Evolutionary conservation across 805 yeast species (phyloP), one percentile per base, ranked within the genome.

Genomic region (Spathaspora passalidarum): DNA sequence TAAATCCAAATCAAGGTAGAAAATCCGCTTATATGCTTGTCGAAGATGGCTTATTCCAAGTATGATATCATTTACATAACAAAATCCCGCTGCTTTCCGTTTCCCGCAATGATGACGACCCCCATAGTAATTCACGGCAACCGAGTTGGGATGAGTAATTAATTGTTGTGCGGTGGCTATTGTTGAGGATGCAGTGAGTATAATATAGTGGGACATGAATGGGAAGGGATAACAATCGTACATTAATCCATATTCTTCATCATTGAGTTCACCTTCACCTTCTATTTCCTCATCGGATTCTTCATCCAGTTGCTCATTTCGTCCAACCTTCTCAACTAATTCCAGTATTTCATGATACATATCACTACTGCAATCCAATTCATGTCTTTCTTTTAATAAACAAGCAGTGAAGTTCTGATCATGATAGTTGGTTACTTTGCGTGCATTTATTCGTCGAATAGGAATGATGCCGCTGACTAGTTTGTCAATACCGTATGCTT

Each of bases 121-220:
- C 5, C 95, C 95, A 55, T 80, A 78, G 90, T 90, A 86, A 56
- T 84, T 84, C 38, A 86, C 69, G 1, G 77, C 82, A 1, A 79
- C 62, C 21, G 52, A 5, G 1, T 34, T 46, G 4, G 38, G 13
- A 14, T 35, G 4, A 43, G 39, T 42, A 1, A 57, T 42, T 2
- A 75, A 52, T 54, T 65, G 68, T 5, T 63, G 60, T 0, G 79
- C 80, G 8, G 82, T 68, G 9, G 74, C 57, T 9, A 85, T 50
- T 2, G 87, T 79, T 0, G 88, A 77, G 0, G 88, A 87, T 0
- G 85, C 80, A 0, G 74, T 61, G 0, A 66, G 60, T 17, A 56
- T 59, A 4, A 79, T 73, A 53, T 86, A 84, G 48, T 72, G 68
- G 8, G 65, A 63, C 56, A 86, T 59, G 7, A 62, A 66, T 0